Base-by-base conservation (phyloP, 306 rosid species). In the Hippophae gyantsensis region DNA sequence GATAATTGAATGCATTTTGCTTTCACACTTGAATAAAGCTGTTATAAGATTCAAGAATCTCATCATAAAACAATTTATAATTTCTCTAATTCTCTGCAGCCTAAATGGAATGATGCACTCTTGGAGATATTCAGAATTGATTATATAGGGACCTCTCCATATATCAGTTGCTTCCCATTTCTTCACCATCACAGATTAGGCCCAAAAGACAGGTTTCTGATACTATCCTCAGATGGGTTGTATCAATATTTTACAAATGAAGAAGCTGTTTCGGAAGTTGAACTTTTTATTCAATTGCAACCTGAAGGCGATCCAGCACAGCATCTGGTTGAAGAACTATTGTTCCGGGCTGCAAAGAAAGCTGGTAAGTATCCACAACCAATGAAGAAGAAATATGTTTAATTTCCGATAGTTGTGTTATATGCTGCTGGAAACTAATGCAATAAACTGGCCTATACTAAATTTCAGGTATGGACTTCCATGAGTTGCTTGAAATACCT, bases 221-320 rank as follows among this genome's bases (percentile, higher is more conserved):
- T 93, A 40, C 48, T 93, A 44, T 93, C 95, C 38, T 93, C 99
- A 0, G 99, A 93, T 67, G 99, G 99, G 26, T 86, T 93, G 48
- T 93, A 93, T 45, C 99, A 93, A 26, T 93, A 93, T 81, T 76
- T 93, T 70, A 88, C 95, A 1, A 93, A 93, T 48, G 89, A 88
- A 77, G 97, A 88, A 76, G 99, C 97, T 43, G 97, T 93, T 10
- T 86, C 95, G 2, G 97, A 88, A 77, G 99, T 93, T 6, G 99
- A 93, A 60, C 89, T 78, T 62, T 93, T 93, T 80, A 86, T 93
- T 78, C 60, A 89, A 5, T 67, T 88, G 52, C 99, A 93, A 72
- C 99, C 99, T 0, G 99, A 93, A 73, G 99, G 99, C 42, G 99
- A 93, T 67, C 99, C 99, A 0, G 99, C 99, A 12, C 99, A 93